A percentile compares a stretch with the other conserved stretches of the same genome.
Conservation (phyloP, 2,329 filamentous ascomycete species). For the Penicillium rolfsii region DNA sequence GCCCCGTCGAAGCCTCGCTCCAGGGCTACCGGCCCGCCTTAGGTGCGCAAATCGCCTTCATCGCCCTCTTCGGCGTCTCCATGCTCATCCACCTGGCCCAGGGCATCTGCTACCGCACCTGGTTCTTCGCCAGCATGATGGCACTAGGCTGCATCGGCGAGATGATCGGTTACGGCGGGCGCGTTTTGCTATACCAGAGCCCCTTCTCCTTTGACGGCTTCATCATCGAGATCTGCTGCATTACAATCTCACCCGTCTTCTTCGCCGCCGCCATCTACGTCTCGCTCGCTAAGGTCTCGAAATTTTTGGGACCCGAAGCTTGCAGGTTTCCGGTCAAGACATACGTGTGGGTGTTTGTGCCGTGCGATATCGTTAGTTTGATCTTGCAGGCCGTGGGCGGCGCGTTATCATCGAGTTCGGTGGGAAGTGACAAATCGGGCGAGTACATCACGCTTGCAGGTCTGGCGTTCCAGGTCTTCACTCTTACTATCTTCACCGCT, state of each 20-base stretch:
- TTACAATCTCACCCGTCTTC: constrained; percentile 11
- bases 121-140: constrained; percentile 55
- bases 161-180: constrained; percentile 65
- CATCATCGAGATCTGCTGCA: constrained; percentile 60
- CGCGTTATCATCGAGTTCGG: constrained; percentile 34
- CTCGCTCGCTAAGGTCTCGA: constrained; percentile 55
- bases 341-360: constrained; percentile 46
- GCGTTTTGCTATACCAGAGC: constrained; percentile 61
- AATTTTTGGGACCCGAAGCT: constrained; percentile 43
- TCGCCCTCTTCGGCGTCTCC: constrained; percentile 49
- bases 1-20: constrained; percentile 45
- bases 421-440: constrained; percentile 30
- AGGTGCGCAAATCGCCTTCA: constrained; percentile 46
- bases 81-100: constrained; percentile 44
- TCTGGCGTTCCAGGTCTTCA: constrained; percentile 47
- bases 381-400: constrained; percentile 50
- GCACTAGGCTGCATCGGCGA: constrained; percentile 60
- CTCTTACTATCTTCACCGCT: constrained; percentile 30
- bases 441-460: constrained; percentile 48
- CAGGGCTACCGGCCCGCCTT: constrained; percentile 52
- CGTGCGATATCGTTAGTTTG: constrained; percentile 48
- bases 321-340: constrained; percentile 45
- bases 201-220: constrained; percentile 64
- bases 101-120: constrained; percentile 42
- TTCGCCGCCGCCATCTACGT: constrained; percentile 69